A percentile compares a stretch with the other conserved stretches of the same genome.
These are phyloP conservation scores for Thelonectria rubi DNA, from an alignment of 2,329 filamentous ascomycete species.

Conservation along the genomic window DNA sequence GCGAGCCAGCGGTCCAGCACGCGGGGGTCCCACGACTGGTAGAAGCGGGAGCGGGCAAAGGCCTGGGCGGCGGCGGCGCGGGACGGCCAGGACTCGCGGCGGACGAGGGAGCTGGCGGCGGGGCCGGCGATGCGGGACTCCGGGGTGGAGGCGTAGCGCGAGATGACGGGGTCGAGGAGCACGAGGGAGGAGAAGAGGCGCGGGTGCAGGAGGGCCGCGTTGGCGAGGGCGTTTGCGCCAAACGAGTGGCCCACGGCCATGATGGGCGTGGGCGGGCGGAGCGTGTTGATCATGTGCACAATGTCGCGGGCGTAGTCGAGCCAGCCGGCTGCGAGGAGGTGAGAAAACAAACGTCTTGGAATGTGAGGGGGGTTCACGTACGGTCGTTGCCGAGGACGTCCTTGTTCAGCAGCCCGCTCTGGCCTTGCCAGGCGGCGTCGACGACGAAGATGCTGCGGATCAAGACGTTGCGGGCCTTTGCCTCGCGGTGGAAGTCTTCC, in stretches of 20 bases:
- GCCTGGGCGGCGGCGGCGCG: conserved; percentile 71
- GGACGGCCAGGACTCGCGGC: conserved; percentile 86
- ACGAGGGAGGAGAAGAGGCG: conserved; percentile 79
- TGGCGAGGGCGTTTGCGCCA: conserved; percentile 77
- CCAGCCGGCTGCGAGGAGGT: conserved; percentile 64
- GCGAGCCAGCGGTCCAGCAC: conserved; percentile 72
- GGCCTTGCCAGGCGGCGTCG: conserved; percentile 86
- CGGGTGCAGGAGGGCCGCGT: conserved; percentile 80
- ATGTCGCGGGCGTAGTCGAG: conserved; percentile 86
- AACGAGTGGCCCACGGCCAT: conserved; percentile 91
- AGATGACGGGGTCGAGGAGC: conserved; percentile 86
- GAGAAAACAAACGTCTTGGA: conserved; percentile 7
- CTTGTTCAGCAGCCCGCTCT: conserved; percentile 82
- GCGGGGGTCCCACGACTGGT: conserved; percentile 81
- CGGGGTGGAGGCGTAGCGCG: conserved; percentile 53
- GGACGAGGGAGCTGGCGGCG: conserved; percentile 70
- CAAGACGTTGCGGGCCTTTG: conserved; percentile 67
- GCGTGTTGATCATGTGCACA: conserved; percentile 83
- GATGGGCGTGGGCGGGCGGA: conserved; percentile 81
- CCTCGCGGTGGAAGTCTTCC: conserved; percentile 76
- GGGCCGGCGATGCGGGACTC: conserved; percentile 49
- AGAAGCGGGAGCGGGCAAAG: conserved; percentile 75
- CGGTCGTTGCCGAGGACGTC: conserved; percentile 82
- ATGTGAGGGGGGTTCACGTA: conserved; percentile 52
- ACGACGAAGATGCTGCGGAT: conserved; percentile 90